Conservation (phyloP, 2,329 filamentous ascomycete genomes). For the Pseudofabraea citricarpa region DNA sequence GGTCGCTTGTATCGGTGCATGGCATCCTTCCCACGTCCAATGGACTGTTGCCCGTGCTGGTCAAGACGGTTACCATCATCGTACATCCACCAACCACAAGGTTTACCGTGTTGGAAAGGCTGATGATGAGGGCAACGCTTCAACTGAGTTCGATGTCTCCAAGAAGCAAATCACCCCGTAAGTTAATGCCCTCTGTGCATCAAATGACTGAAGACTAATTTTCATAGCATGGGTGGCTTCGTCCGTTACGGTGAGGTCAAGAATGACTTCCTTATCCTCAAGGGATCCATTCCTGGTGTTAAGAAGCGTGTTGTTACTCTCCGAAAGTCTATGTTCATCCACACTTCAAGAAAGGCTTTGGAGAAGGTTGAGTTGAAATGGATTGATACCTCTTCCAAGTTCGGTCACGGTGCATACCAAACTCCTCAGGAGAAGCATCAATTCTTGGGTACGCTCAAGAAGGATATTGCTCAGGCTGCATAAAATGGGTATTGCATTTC, state of each 20-base stretch:
- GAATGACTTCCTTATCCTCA: conserved; percentile 98
- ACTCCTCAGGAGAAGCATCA: conserved; percentile 96
- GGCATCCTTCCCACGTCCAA: conserved; percentile 99
- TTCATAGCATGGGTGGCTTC: conserved; percentile 86
- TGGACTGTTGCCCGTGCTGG: conserved; percentile 99
- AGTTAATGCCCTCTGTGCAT: conserved; percentile 38
- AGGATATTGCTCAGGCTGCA: conserved; percentile 66
- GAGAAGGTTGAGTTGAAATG: conserved; percentile 99
- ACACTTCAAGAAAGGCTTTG: conserved; percentile 90
- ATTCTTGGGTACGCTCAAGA: conserved; percentile 99
- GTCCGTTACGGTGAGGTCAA: conserved; percentile 99
- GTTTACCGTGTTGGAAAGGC: conserved; percentile 97
- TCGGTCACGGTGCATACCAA: conserved; percentile 99
- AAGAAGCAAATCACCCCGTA: conserved; percentile 99
- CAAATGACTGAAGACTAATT: conserved; percentile 26
- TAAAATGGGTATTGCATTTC: conserved; percentile 38
- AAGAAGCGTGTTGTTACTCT: conserved; percentile 99
- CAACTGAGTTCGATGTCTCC: conserved; percentile 92
- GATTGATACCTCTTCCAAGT: conserved; percentile 99
- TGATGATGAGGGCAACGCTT: conserved; percentile 83
- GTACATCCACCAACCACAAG: conserved; percentile 99
- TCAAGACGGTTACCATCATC: conserved; percentile 99
- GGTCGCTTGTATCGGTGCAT: conserved; percentile 99
- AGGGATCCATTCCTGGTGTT: conserved; percentile 94
- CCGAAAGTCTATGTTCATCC: conserved; percentile 96